Evolutionary conservation across 2,329 filamentous ascomycete species (phyloP).

Genomic region (Verticillium albo-atrum): DNA sequence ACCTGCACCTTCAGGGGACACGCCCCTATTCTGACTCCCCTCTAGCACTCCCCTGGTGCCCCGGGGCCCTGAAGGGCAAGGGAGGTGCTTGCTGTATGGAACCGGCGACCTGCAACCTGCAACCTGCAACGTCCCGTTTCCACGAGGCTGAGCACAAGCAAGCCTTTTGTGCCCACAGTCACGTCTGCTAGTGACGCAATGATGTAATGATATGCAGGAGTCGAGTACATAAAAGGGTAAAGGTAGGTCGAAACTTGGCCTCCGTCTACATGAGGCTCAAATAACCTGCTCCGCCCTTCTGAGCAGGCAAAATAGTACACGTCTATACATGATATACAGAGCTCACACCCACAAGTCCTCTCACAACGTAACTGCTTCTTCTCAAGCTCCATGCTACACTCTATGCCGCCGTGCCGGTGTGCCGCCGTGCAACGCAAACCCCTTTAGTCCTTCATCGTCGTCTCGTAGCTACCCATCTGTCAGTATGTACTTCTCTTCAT

Average conservation of each 20-base stretch:
- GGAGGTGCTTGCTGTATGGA: too few species aligned
- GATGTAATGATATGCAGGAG: background rate
- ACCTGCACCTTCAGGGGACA: background rate
- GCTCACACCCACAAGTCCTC: background rate
- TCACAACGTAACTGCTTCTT: too few species aligned
- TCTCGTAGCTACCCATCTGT: conserved; percentile 53
- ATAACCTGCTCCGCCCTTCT: background rate
- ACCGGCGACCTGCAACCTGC: too few species aligned
- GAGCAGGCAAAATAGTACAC: conserved; percentile 10
- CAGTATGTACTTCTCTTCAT: conserved; percentile 17
- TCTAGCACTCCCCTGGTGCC: background rate
- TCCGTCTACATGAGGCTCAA: background rate
- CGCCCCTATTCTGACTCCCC: background rate
- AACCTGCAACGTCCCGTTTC: background rate
- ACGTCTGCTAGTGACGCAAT: background rate
- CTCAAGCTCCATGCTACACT: too few species aligned
- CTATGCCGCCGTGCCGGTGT: too few species aligned
- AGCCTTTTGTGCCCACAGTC: background rate
- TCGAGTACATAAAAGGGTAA: background rate
- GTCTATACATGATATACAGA: conserved; percentile 10
- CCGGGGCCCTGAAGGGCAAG: too few species aligned
- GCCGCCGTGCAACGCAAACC: too few species aligned
- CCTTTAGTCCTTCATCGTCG: conserved; percentile 46
- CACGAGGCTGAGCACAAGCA: background rate
- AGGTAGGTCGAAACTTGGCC: background rate